Percentiles rank a stretch among this genome's conserved stretches.
phyloP scores from a whole-genome alignment of 495 filamentous ascomycete genomes.

The Pyrenopolyporus hunteri region DNA sequence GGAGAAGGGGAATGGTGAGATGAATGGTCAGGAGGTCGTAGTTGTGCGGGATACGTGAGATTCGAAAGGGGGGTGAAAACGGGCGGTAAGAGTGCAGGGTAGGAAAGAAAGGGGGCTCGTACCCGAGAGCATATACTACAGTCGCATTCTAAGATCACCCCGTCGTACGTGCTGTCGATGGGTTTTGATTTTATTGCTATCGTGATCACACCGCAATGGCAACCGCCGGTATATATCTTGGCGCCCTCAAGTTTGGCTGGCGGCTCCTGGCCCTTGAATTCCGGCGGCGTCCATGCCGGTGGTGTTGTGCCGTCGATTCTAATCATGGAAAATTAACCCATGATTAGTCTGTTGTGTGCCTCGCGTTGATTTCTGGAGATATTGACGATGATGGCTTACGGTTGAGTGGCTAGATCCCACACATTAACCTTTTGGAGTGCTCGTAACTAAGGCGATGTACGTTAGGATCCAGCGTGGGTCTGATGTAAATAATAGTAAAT shows the following conservation, averaged over 20 bases:
- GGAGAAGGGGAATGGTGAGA: background rate
- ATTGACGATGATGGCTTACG: background rate
- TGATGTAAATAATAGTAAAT: background rate
- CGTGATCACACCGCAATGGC: slow-evolving; percentile 45
- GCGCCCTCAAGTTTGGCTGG: slow-evolving; percentile 19
- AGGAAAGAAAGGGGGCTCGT: slow-evolving; percentile 7
- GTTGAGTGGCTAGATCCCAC: slow-evolving; percentile 29
- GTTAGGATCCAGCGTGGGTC: background rate
- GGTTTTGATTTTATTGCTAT: slow-evolving; percentile 40
- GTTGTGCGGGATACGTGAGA: too few species aligned
- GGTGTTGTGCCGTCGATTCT: slow-evolving; percentile 29
- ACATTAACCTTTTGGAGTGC: slow-evolving; percentile 40
- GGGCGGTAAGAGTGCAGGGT: too few species aligned
- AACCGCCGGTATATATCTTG: slow-evolving; percentile 41
- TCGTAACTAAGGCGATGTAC: slow-evolving; percentile 31
- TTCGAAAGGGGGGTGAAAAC: too few species aligned
- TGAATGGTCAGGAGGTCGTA: background rate
- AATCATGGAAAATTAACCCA: background rate
- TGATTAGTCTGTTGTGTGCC: background rate
- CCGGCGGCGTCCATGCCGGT: slow-evolving; percentile 21
- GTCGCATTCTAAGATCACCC: slow-evolving; percentile 23
- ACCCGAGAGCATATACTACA: slow-evolving; percentile 44
- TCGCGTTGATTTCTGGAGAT: background rate
- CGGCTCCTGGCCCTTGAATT: slow-evolving; percentile 30
- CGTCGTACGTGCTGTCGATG: slow-evolving; percentile 35